Evolutionary conservation across 202 grass and related monocot genomes (phyloP).

Genomic region (Saccharum hybrid): DNA sequence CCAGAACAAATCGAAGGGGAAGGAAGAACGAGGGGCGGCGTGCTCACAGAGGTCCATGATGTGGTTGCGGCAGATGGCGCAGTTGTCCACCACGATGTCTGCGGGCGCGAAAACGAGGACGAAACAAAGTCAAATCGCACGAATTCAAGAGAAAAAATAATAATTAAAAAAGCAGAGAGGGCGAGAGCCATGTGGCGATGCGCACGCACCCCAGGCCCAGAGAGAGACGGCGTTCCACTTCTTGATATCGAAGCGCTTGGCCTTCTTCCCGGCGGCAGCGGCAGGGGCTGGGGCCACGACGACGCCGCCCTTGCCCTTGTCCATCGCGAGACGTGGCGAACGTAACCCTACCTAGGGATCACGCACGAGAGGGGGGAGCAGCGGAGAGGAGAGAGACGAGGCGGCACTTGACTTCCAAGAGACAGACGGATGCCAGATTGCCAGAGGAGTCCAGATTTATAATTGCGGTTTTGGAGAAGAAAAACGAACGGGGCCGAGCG

Average conservation of each 20-base stretch:
- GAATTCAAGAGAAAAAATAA: conserved; percentile 1
- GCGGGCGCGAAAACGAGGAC: conserved; percentile 4
- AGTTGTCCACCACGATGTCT: conserved; percentile 99
- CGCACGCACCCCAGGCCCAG: conserved; percentile 91
- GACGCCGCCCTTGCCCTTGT: conserved; percentile 66
- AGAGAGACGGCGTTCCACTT: conserved; percentile 99
- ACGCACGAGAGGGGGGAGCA: neutral
- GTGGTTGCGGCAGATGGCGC: conserved; percentile 96
- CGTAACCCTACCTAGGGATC: conserved; percentile 34
- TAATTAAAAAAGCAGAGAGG: neutral
- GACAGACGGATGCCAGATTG: too few species aligned
- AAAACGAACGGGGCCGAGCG: neutral
- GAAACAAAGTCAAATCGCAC: conserved; percentile 19
- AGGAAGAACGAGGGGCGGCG: neutral
- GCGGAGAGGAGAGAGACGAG: neutral
- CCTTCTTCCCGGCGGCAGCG: conserved; percentile 53
- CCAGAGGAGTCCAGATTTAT: neutral
- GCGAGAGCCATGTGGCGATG: conserved; percentile 1
- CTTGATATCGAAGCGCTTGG: conserved; percentile 93
- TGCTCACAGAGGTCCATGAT: conserved; percentile 98
- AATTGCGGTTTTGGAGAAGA: neutral
- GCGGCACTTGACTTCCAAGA: conserved; percentile 3
- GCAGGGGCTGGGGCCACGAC: conserved; percentile 56
- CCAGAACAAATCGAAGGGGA: conserved; percentile 20
- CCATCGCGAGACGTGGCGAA: conserved; percentile 35